Evolutionary conservation across 108 stramenopile species (phyloP).

Genomic region (Stephanodiscus minutulus): DNA sequence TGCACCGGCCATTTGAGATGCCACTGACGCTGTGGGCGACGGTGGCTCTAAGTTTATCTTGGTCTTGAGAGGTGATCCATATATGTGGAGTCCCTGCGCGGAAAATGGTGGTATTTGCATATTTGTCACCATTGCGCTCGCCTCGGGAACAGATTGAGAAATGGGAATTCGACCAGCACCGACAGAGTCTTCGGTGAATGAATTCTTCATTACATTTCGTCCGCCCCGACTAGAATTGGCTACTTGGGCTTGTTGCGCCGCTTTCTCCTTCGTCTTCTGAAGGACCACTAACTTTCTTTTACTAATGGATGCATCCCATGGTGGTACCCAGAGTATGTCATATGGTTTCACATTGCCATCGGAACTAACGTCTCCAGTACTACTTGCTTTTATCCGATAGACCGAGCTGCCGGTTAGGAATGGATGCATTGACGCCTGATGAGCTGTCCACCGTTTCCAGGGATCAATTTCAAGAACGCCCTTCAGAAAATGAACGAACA

Average conservation of each 20-base stretch:
- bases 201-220: background rate
- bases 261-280: constrained; percentile 69
- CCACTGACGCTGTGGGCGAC: constrained; percentile 29
- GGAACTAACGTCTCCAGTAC: constrained; percentile 10
- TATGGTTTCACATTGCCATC: constrained; percentile 51
- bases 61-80: constrained; percentile 27
- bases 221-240: background rate
- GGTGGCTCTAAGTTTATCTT: constrained; percentile 12
- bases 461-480: constrained; percentile 83
- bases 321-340: constrained; percentile 74
- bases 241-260: constrained; percentile 39
- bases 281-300: constrained; percentile 59
- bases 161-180: constrained; percentile 9
- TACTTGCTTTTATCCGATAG: constrained; percentile 28
- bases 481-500: constrained; percentile 81
- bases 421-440: constrained; percentile 77
- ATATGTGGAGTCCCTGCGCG: constrained; percentile 21
- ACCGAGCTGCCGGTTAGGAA: constrained; percentile 64
- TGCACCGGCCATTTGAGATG: constrained; percentile 43
- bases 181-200: background rate
- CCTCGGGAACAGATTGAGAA: constrained; percentile 44
- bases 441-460: constrained; percentile 83
- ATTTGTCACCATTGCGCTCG: constrained; percentile 12
- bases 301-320: constrained; percentile 79
- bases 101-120: constrained; percentile 14